Conservation (phyloP, 2,329 filamentous ascomycete species). For the Calycina herbarum region DNA sequence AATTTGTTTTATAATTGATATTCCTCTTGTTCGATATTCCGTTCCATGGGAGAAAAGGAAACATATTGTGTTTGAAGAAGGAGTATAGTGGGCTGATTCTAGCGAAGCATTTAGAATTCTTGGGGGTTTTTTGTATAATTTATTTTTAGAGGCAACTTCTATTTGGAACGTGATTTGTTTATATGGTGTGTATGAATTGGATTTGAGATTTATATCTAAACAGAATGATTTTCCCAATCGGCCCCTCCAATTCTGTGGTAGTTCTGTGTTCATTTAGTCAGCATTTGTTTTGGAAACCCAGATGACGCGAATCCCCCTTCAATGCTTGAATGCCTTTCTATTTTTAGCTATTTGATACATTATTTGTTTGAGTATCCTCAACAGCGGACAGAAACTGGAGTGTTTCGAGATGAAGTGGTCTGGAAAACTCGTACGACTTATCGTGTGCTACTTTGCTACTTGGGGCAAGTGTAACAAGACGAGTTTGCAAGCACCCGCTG, state of each 20-base stretch:
- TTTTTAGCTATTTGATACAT: neutral
- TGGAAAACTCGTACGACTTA: no score
- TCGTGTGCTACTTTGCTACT: no score
- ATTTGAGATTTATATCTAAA: no score
- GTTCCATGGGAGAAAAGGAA: neutral
- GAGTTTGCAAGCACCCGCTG: no score
- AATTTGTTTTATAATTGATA: neutral
- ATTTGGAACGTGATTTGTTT: neutral
- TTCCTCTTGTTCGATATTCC: neutral
- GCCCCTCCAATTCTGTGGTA: no score
- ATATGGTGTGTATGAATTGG: neutral
- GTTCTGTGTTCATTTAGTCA: neutral
- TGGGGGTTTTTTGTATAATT: slow-evolving; percentile 2
- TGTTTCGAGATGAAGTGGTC: no score
- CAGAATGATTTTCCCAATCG: neutral
- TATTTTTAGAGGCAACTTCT: slow-evolving; percentile 3
- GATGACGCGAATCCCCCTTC: neutral
- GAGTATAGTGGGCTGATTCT: neutral
- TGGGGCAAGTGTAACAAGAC: no score
- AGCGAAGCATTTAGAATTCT: neutral
- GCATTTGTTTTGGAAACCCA: neutral
- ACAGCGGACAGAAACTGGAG: no score
- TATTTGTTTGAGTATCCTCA: neutral
- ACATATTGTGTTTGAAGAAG: neutral
- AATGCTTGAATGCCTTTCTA: neutral